phyloP scores from a whole-genome alignment of 768 basidiomycete species.

The Pisolithus marmoratus region DNA sequence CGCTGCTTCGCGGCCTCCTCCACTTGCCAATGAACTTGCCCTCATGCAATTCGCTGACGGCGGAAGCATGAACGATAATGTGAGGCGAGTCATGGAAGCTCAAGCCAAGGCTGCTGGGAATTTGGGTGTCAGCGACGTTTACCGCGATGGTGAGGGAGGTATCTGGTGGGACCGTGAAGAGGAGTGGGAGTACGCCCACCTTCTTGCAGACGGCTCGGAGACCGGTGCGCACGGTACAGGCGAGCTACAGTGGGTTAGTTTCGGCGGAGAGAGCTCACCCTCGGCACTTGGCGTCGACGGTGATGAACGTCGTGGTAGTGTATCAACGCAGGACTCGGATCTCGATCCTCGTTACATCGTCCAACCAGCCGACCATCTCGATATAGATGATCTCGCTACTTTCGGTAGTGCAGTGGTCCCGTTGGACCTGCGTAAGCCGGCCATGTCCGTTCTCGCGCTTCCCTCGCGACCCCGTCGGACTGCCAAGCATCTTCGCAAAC shows the following conservation, averaged over 20 bases:
- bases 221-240: conserved; percentile 17
- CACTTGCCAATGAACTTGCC: conserved; percentile 60
- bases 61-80: conserved; percentile 50
- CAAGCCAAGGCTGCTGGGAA: conserved; percentile 44
- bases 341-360: conserved; percentile 47
- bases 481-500: conserved; percentile 34
- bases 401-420: conserved; percentile 26
- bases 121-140: conserved; percentile 41
- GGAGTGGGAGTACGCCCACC: conserved; percentile 60
- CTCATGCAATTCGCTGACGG: conserved; percentile 68
- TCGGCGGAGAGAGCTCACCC: conserved; percentile 26
- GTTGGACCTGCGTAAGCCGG: conserved; percentile 23
- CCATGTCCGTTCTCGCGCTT: conserved; percentile 31
- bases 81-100: conserved; percentile 47
- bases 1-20: conserved; percentile 33
- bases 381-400: conserved; percentile 31
- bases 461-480: conserved; percentile 30
- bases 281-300: conserved; percentile 4
- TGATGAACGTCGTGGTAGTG: conserved; percentile 38
- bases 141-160: conserved; percentile 55
- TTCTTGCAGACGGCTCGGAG: conserved; percentile 40
- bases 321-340: conserved; percentile 50
- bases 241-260: conserved; percentile 41
- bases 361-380: conserved; percentile 27
- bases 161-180: conserved; percentile 73